phyloP scores from a whole-genome alignment of 768 basidiomycete species.

The Lactarius tabidus region DNA sequence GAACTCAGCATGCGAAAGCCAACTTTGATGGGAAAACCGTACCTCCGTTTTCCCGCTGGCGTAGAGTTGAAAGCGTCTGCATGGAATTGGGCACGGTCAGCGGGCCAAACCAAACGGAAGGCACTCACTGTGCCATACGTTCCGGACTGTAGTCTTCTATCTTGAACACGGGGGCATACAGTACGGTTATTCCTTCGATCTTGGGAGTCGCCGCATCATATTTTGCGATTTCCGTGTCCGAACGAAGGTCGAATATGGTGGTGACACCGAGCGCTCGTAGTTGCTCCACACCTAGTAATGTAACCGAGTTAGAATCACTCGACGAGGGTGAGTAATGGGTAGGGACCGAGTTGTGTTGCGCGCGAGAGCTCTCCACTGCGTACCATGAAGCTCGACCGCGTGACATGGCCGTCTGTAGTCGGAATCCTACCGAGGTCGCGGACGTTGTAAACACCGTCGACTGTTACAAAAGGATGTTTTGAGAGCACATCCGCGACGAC shows the following conservation, averaged over 20 bases:
- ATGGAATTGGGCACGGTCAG: not conserved
- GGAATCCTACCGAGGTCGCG: constrained; percentile 67
- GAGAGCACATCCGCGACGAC: constrained; percentile 64
- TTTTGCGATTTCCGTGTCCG: constrained; percentile 73
- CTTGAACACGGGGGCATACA: constrained; percentile 59
- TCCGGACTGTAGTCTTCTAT: constrained; percentile 80
- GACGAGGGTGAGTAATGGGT: constrained; percentile 6
- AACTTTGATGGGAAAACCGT: constrained; percentile 2
- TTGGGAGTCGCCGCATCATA: constrained; percentile 61
- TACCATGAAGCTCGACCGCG: constrained; percentile 53
- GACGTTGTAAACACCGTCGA: constrained; percentile 73
- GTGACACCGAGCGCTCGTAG: constrained; percentile 60
- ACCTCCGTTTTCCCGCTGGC: constrained; percentile 80
- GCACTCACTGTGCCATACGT: constrained; percentile 75
- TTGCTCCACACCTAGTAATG: constrained; percentile 48
- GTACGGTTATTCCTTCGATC: constrained; percentile 59
- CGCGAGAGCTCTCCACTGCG: constrained; percentile 71
- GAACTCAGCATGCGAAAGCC: not conserved
- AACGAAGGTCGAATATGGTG: constrained; percentile 72
- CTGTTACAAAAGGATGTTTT: constrained; percentile 61
- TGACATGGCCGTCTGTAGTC: constrained; percentile 46
- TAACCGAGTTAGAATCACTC: not conserved
- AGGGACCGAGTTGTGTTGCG: constrained; percentile 62
- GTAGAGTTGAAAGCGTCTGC: constrained; percentile 66
- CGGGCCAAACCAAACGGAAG: constrained; percentile 31